A percentile compares a stretch with the other conserved stretches of the same genome.
These are phyloP conservation scores for Huntiella decipiens DNA, from an alignment of 2,329 filamentous ascomycete genomes.

Conservation along the genomic window DNA sequence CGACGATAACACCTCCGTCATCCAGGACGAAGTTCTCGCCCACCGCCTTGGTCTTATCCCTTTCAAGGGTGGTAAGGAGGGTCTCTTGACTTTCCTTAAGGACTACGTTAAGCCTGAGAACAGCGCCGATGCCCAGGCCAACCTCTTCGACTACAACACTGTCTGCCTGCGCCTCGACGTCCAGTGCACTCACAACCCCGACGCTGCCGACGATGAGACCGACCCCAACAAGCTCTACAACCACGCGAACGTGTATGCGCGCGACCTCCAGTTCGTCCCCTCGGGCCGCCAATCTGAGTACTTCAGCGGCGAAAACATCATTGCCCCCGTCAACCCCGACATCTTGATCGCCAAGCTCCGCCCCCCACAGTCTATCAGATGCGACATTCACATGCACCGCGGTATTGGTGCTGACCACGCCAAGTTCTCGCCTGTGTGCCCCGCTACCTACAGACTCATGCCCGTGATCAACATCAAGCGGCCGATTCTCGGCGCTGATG, in stretches of 20 bases:
- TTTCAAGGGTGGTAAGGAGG: conserved; percentile 59
- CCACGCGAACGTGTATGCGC: conserved; percentile 67
- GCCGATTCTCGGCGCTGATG: conserved; percentile 74
- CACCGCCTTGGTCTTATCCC: conserved; percentile 82
- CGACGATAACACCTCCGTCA: conserved; percentile 90
- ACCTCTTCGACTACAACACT: conserved; percentile 67
- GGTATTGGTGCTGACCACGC: conserved; percentile 86
- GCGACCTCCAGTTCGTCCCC: conserved; percentile 57
- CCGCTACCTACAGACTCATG: conserved; percentile 78
- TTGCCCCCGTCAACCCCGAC: conserved; percentile 69
- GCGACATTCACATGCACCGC: conserved; percentile 87
- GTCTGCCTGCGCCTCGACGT: conserved; percentile 59
- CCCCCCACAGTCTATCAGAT: conserved; percentile 68
- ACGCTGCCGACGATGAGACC: conserved; percentile 51
- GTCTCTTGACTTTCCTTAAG: conserved; percentile 57
- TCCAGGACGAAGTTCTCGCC: conserved; percentile 91
- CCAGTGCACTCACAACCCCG: conserved; percentile 60
- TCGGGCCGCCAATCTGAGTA: conserved; percentile 51
- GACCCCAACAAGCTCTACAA: conserved; percentile 74
- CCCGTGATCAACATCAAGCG: conserved; percentile 68
- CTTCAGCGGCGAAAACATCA: conserved; percentile 49
- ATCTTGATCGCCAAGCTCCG: conserved; percentile 89
- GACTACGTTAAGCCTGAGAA: conserved; percentile 57
- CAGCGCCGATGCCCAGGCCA: conserved; percentile 40
- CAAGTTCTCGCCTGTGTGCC: conserved; percentile 93